Base-by-base conservation (phyloP, 805 yeast species). In the Candida broadrunensis region DNA sequence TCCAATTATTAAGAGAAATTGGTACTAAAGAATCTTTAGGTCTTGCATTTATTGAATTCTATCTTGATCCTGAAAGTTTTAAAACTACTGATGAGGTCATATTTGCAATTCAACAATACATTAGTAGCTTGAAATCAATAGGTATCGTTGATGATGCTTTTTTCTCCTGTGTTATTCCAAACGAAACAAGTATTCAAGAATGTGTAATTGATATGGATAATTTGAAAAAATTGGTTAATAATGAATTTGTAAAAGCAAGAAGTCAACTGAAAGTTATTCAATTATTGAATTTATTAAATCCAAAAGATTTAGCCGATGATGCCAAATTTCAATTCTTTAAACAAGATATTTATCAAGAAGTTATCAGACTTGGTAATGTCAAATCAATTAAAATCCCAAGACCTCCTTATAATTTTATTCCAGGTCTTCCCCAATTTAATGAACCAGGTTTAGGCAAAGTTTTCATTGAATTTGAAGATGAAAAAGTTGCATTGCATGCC, bases 361-460 rank as follows among this genome's bases (percentile, higher is more conserved):
- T 80, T 32, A 51, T 60, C n/a, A 61, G 66, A 42, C 63, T 63
- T 47, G 89, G 88, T 1, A 61, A 57, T 2, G 76, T 85, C 4
- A 63, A 62, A 13, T 68, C 75, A 3, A 61, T 87, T 1, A 72
- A 71, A 41, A 77, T 88, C 14, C 89, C 93, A 0, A 70, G 74
- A 48, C 89, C 82, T 0, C 80, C 53, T 45, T 74, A 55, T 71
- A 78, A 53, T 51, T 73, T 48, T 65, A 72, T 55, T 41, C 77
- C 62, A 41, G 74, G 64, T 36, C 44, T 67, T 26, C 56, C 54
- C 30, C 68, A 63, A 37, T 62, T 63, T 36, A 51, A 63, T 3
- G 67, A 69, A 27, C 71, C 83, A 2, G 87, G 85, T 5, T 72
- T 82, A 36, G 96, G 97, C 0, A 83, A 78, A 46, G 72, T 88